These are phyloP conservation scores for Magnusiomyces ingens DNA, from an alignment of 1,139 yeast genomes.

Conservation along the genomic window DNA sequence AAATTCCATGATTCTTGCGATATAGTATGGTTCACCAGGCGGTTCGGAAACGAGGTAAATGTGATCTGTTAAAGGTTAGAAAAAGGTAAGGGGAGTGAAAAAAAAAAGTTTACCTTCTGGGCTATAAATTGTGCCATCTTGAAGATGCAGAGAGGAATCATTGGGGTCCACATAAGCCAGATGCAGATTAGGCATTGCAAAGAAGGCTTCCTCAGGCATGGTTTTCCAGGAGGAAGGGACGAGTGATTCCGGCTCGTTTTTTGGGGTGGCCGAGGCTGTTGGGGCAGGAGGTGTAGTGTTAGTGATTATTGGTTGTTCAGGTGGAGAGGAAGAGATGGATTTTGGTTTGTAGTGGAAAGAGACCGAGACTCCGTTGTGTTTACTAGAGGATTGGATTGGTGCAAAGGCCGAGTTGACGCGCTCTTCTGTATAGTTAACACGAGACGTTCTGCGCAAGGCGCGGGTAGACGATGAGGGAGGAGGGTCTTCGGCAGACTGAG, in stretches of 20 bases:
- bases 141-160: conserved; percentile 32
- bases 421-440: conserved; percentile 30
- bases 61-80: conserved; percentile 41
- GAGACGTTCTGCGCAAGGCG: conserved; percentile 24
- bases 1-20: conserved; percentile 81
- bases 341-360: background rate
- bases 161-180: conserved; percentile 35
- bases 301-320: too few species aligned
- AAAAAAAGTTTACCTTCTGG: conserved; percentile 29
- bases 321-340: background rate
- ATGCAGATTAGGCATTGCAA: conserved; percentile 34
- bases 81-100: conserved; percentile 2
- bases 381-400: conserved; percentile 1
- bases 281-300: too few species aligned
- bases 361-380: background rate
- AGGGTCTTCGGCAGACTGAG: conserved; percentile 1
- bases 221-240: too few species aligned
- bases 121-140: conserved; percentile 30
- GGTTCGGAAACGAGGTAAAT: conserved; percentile 89
- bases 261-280: background rate
- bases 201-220: conserved; percentile 25
- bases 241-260: background rate
- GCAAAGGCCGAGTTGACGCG: background rate
- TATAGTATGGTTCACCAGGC: conserved; percentile 89
- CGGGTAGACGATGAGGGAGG: conserved; percentile 12